Evolutionary conservation across 129 eudicot species (phyloP), one percentile per base, ranked within the genome.

Genomic region (Heracleum sosnowskyi): DNA sequence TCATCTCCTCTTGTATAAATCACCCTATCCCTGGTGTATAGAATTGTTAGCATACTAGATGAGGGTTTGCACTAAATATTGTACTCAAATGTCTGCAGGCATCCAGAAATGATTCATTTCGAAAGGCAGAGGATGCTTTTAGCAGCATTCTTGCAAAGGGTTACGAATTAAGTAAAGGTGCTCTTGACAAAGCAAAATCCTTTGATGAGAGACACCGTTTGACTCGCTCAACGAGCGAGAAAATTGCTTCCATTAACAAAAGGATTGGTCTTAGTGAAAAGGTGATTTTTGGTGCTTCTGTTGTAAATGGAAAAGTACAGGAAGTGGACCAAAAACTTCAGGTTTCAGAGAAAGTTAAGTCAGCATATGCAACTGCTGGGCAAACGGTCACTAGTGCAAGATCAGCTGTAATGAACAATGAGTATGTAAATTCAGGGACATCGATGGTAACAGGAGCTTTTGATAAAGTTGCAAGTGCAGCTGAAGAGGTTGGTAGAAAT

Each of bases 281-380:
- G 83, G 84, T 87, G 28, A 87, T 24, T 8, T 80, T 79, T 55
- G 90, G 90, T 16, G 84, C 90, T 0, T 81, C 90, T 1, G 79
- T 84, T 26, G 88, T 87, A 49, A 81, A 75, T 26, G 86, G 84
- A 3, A 87, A 87, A 80, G 90, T 87, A 36, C 81, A 81, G 55
- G 88, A 87, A 84, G 90, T 87, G 78, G 90, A 87, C 77, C 88
- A 84, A 66, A 87, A 87, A 69, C 83, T 84, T 69, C 90, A 84
- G 74, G 90, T 87, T 40, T 84, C 90, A 2, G 90, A 84, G 76
- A 87, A 87, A 62, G 86, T 86, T 64, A 87, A 82, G 45, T 84
- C 84, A 5, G 90, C 90, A n/a, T 69, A 79, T 39, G 79, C 86
- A 5, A 88, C 84, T 68, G 88, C 90, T 33, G 90, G 80, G 79